Percentiles rank a stretch among this genome's conserved stretches.
Evolutionary conservation across 140 eudicot species (phyloP).

Genomic region (Cichorium intybus): DNA sequence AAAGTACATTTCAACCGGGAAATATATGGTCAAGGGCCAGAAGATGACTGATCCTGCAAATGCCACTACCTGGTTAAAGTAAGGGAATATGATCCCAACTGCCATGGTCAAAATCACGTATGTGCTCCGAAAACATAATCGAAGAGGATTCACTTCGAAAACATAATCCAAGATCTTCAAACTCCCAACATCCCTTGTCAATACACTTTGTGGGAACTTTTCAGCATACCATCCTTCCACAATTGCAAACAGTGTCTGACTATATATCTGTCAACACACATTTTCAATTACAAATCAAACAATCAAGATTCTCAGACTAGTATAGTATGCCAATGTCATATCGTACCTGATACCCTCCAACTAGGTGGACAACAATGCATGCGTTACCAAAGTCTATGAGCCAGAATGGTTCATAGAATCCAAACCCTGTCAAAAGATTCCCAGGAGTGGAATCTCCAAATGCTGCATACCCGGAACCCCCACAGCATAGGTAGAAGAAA

Average conservation of each 20-base stretch:
- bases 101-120: conserved; percentile 43
- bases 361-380: conserved; percentile 54
- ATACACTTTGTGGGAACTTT: conserved; percentile 38
- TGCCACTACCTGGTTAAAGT: conserved; percentile 57
- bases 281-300: too few relatives aligned
- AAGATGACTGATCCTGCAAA: conserved; percentile 56
- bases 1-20: conserved; percentile 61
- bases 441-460: conserved; percentile 67
- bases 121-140: conserved; percentile 50
- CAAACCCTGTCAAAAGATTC: conserved; percentile 59
- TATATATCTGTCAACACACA: conserved; percentile 43
- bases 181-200: conserved; percentile 25
- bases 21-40: conserved; percentile 54
- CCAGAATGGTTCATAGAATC: conserved; percentile 64
- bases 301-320: too few relatives aligned
- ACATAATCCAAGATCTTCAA: too few relatives aligned
- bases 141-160: conserved; percentile 37
- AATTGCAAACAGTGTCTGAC: conserved; percentile 59
- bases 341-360: conserved; percentile 72
- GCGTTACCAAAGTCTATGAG: conserved; percentile 62
- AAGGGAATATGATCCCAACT: conserved; percentile 47
- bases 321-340: not conserved
- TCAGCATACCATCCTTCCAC: conserved; percentile 44
- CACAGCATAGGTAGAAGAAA: conserved; percentile 58
- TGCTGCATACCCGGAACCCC: conserved; percentile 71